Base-by-base conservation (phyloP, 139 green algal species). In the Tetradesmus lagerheimii region DNA sequence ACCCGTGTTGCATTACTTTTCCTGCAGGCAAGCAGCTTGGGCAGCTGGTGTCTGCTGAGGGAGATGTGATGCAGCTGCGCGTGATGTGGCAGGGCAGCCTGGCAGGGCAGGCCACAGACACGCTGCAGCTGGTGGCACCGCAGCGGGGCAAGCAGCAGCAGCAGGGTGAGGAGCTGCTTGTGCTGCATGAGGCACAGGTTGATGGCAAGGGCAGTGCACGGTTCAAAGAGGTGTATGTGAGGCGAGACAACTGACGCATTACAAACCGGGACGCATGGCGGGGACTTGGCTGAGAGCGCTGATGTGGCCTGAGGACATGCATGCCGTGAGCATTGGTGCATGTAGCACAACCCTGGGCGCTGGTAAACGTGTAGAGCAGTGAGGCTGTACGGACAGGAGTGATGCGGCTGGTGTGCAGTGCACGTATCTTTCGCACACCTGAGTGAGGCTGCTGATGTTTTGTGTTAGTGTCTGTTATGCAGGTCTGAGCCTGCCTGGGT, bases 171-270 rank as follows among this genome's bases (percentile, higher is more conserved):
- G 71, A 79, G 71, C 83, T 88, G 37, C n/a, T 88, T 15, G 83
- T 88, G 62, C 38, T 66, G 37, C 83, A 88, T 50, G 45, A 47
- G 31, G 83, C 83, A 0, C 38, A 50, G 8, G 38, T 88, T 38
- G 27, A 50, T 4, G 83, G 83, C 37, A 62, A 41, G 38, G 83
- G 83, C 25, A 80, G 27, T 23, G 83, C 83, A 6, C 2, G 47
- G 18, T 88, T 88, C 38, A 80, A 62, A 29, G 83, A 88, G 64
- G 83, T 88, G 25, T 88, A 45, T 29, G 57, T 71, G 57, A 64
- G 38, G 62, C 37, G 64, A 9, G 34, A 18, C 27, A 77, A 38
- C 41, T 34, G 45, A 82, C 15, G 57, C 8, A 62, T n/a, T 4
- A 12, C 45, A 57, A n/a, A 71, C 15, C 57, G 31, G 25, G 57